These are phyloP conservation scores for Aspergillus sp. DNA, from an alignment of 2,329 filamentous ascomycete species.

Conservation along the genomic window DNA sequence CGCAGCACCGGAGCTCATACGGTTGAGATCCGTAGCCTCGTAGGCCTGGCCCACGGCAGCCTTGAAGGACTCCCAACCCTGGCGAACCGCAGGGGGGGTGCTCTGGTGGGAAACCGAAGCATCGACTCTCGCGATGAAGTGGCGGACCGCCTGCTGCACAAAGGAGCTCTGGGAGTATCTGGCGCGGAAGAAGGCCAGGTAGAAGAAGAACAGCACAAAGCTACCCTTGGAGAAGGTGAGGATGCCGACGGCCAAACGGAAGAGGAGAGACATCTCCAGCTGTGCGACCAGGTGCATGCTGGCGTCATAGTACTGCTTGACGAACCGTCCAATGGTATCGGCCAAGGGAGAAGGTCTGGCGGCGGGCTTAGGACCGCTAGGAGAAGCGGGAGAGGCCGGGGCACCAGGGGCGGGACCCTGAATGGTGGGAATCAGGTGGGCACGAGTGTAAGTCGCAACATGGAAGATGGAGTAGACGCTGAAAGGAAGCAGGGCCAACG, in stretches of 20 bases:
- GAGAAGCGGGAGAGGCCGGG: constrained; percentile 57
- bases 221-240: constrained; percentile 86
- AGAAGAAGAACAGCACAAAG: constrained; percentile 82
- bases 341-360: constrained; percentile 63
- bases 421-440: constrained; percentile 86
- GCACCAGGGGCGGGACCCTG: constrained; percentile 62
- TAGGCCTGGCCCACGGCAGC: constrained; percentile 70
- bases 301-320: constrained; percentile 96
- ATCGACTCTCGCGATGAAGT: constrained; percentile 74
- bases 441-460: constrained; percentile 92
- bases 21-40: constrained; percentile 74
- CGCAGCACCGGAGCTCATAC: constrained; percentile 62
- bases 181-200: constrained; percentile 89
- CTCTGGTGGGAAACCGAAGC: constrained; percentile 82
- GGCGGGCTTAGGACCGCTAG: constrained; percentile 54
- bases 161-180: constrained; percentile 88
- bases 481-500: constrained; percentile 89
- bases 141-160: constrained; percentile 78
- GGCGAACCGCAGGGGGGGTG: constrained; percentile 75
- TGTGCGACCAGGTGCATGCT: constrained; percentile 91
- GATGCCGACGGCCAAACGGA: constrained; percentile 77
- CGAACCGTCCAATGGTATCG: constrained; percentile 85
- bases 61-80: constrained; percentile 82
- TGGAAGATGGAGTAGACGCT: constrained; percentile 98
- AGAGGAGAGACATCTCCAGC: constrained; percentile 86